Evolutionary conservation across 176 grass and related monocot species (phyloP), one percentile per base, ranked within the genome.

Genomic region (Musa acuminata): DNA sequence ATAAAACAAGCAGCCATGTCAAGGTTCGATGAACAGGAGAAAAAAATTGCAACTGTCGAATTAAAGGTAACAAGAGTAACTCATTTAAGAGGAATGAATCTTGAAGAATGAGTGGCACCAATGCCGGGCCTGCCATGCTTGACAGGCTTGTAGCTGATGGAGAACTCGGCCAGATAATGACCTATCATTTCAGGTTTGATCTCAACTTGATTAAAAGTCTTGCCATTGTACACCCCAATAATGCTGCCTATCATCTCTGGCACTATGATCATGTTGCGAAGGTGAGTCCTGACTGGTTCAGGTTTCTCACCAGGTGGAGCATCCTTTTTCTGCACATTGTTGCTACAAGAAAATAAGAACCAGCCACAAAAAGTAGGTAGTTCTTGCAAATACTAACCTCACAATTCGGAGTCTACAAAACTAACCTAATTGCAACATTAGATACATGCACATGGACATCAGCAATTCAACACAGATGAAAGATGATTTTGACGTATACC

Each of bases 151-250:
- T 90, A 90, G 16, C 71, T 76, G 76, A 79, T 84, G 72, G 75
- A 79, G 72, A 90, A 90, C 72, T 90, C 81, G 0, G 75, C 79
- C 0, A 90, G 84, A 62, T 87, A 79, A 71, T 90, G 88, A 23
- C 89, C 89, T 67, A 91, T 91, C 89, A 91, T 91, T 66, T 91
- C 85, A 2, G 85, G 89, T 80, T 78, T 91, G 69, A 91, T 91
- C 76, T 91, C 89, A 43, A 91, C 89, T 25, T 77, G 64, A 82
- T 91, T 86, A 72, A 90, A 86, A 4, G 26, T 64, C 76, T 83
- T 90, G 21, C 87, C 87, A 11, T 81, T 90, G 78, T 90, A 86
- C 4, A 86, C 78, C 9, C 81, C 71, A 8, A 86, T 11, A 0
- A 81, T 67, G 87, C 78, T 86, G 8, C 87, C 87, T 21, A 86